A percentile compares a stretch with the other conserved stretches of the same genome.
Conservation (phyloP, 176 grass and related monocot genomes). For the Oryza australiensis region DNA sequence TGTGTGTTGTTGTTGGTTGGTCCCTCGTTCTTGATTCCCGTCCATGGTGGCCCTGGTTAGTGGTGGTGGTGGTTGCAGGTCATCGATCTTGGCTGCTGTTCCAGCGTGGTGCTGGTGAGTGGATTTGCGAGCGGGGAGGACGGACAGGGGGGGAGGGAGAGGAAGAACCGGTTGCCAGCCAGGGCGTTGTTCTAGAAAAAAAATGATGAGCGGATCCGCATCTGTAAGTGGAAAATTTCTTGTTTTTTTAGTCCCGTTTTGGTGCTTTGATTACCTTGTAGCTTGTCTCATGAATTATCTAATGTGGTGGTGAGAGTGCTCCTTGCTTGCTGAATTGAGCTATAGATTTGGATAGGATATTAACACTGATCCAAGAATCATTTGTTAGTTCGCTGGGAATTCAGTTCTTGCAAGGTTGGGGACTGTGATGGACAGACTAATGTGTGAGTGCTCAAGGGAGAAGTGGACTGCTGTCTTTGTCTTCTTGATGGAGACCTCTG, state of each 20-base stretch:
- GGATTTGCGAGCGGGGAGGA: too few species aligned
- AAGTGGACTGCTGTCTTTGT: neutral
- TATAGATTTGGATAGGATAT: neutral
- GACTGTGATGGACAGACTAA: neutral
- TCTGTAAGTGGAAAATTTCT: conserved; percentile 44
- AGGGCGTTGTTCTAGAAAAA: too few species aligned
- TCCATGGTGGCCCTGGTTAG: neutral
- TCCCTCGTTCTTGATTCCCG: neutral
- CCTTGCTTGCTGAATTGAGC: too few species aligned
- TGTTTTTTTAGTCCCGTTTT: neutral
- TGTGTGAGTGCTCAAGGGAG: neutral
- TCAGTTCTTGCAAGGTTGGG: neutral
- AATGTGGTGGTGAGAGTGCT: neutral
- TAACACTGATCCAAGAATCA: neutral
- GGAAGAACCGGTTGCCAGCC: too few species aligned
- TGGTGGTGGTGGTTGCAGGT: neutral
- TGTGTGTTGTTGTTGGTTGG: too few species aligned
- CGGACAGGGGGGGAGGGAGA: neutral
- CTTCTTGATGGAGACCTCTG: neutral
- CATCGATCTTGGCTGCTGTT: neutral
- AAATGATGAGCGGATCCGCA: conserved; percentile 53
- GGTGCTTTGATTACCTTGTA: neutral
- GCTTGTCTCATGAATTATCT: too few species aligned
- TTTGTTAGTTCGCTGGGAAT: neutral
- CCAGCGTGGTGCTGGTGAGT: neutral